Percentiles rank a stretch among this genome's conserved stretches.
phyloP scores from a whole-genome alignment of 1,284 basidiomycete genomes.

The Bondarzewia mesenterica region DNA sequence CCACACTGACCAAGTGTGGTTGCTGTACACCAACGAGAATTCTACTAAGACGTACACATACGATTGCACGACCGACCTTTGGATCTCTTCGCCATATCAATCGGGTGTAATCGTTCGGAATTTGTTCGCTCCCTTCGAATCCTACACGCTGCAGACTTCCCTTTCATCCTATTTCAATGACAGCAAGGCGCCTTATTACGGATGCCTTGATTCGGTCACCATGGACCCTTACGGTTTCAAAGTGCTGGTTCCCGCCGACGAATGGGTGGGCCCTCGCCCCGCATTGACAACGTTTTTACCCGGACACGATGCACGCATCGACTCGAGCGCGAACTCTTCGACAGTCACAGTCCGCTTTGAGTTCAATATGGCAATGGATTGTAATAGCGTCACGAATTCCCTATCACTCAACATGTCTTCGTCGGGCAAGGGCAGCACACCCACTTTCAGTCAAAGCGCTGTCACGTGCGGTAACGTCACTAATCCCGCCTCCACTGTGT shows the following conservation, averaged over 20 bases:
- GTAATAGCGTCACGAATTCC: constrained; percentile 52
- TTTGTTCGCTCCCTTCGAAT: constrained; percentile 78
- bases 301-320: constrained; percentile 76
- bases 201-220: constrained; percentile 60
- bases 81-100: constrained; percentile 73
- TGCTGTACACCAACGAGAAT: constrained; percentile 84
- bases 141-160: constrained; percentile 59
- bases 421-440: constrained; percentile 53
- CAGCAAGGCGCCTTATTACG: constrained; percentile 52
- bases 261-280: constrained; percentile 68
- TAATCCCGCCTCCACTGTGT: constrained; percentile 35
- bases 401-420: constrained; percentile 62
- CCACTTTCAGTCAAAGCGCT: constrained; percentile 37
- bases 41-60: constrained; percentile 52
- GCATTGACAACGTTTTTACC: constrained; percentile 73
- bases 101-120: constrained; percentile 60
- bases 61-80: constrained; percentile 47
- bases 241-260: constrained; percentile 57
- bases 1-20: constrained; percentile 64
- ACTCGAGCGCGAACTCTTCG: constrained; percentile 47
- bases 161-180: constrained; percentile 50
- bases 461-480: constrained; percentile 39
- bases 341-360: constrained; percentile 65
- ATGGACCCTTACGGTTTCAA: constrained; percentile 78
- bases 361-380: constrained; percentile 74